Base-by-base conservation (phyloP, 2,329 filamentous ascomycete genomes). In the Verticillium nubilum region DNA sequence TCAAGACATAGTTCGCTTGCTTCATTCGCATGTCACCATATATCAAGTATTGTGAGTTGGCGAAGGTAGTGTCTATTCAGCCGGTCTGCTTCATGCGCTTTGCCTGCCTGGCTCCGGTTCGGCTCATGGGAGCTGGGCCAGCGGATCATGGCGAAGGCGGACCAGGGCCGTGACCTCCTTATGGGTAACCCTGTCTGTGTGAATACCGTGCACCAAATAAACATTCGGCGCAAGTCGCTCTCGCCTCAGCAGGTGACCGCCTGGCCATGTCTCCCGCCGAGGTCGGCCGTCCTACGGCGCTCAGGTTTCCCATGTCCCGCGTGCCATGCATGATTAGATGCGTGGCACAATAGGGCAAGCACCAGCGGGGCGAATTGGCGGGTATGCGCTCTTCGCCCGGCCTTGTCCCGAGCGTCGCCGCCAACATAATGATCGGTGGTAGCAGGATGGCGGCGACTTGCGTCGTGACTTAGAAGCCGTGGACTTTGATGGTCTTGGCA, bases 401-500 rank as follows among this genome's bases (percentile, higher is more conserved):
- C 55, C 52, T 23, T 29, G 59, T 42, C 61, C 61, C 62, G 59
- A 58, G 60, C 56, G 59, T 63, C 61, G 58, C 52, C 61, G 58
- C 19, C 50, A 13, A 55, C n/a, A 4, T 50, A 3, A 19, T 57
- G 4, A 25, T 57, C 15, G 35, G 19, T 59, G 54, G 50, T 58
- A 60, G 61, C 59, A 73, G 70, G 69, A 69, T 72, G 72, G 70
- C 70, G 73, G 72, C 73, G 71, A 73, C 71, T 68, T 70, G 70
- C 71, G 68, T 67, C 66, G 67, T 66, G 37, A 67, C 70, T 75
- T 79, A 79, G 73, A 78, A 78, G 67, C 62, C 77, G 73, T 78
- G 76, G 72, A 94, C 91, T 86, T 98, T 97, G 82, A 98, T 97
- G 80, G 89, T 96, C 87, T 97, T 96, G 78, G 88, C 84, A 80